Base-by-base conservation (phyloP, 345 rosid genomes). In the Populus alba region DNA sequence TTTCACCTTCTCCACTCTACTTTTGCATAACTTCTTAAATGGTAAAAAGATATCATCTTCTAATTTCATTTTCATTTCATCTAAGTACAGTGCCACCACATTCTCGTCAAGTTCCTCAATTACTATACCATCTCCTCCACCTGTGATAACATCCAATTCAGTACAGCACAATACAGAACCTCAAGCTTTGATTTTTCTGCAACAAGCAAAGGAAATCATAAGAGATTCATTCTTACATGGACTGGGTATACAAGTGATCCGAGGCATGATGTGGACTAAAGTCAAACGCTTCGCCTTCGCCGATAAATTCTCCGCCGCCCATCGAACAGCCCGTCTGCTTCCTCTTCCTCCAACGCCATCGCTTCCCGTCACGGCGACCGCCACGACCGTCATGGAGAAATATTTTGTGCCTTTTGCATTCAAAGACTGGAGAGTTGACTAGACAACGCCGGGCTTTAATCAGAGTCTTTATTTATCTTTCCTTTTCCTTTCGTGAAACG, bases 271-370 rank as follows among this genome's bases (percentile, higher is more conserved):
- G 79, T 95, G 91, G 84, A 95, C 92, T 41, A 93, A 82, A 82
- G 89, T 76, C 74, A 95, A 83, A n/a, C 89, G 89, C 47, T 86
- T 86, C 62, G 90, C 86, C 73, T 68, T 51, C 2, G 89, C 83
- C 65, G 83, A 59, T 77, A 91, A 82, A 66, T 89, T 88, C 77
- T 93, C 89, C 27, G 80, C 85, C 7, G 94, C 91, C 98, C 97
- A 95, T 8, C 89, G 90, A 81, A 91, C 89, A 67, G 97, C 95
- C 31, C 97, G 93, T 51, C 85, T 83, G 83, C 95, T 95, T 77
- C 90, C 92, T 27, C 79, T 82, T 55, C 95, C 92, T 62, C 90
- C 75, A 63, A 84, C 82, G 33, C 87, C 86, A 6, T 66, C 70
- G 12, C 86, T 84, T 57, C 91, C 92, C 75, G 90, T 93, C 27